Conservation (phyloP, 108 stramenopile genomes). For the Mediolabrus comicus region DNA sequence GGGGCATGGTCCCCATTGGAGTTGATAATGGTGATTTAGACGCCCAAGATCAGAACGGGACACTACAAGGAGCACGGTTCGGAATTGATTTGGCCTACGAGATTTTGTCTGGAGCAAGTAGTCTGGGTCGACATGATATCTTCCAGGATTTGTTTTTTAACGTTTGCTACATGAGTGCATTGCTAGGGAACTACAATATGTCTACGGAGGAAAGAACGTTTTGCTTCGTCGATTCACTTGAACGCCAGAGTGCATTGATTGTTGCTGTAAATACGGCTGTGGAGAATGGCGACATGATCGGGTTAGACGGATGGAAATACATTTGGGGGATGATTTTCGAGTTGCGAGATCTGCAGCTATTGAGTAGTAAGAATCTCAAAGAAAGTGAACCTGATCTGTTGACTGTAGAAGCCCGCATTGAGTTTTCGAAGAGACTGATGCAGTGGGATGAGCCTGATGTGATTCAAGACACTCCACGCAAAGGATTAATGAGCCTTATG, state of each 20-base stretch:
- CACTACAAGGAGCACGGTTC: constrained; percentile 72
- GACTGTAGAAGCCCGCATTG: constrained; percentile 45
- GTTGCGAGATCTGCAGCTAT: constrained; percentile 74
- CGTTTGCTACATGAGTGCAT: constrained; percentile 68
- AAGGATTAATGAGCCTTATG: constrained; percentile 31
- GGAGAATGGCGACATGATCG: constrained; percentile 65
- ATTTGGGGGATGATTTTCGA: constrained; percentile 83
- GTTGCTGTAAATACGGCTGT: constrained; percentile 61
- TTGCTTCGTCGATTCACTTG: constrained; percentile 66
- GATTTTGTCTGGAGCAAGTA: constrained; percentile 69
- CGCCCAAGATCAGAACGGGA: constrained; percentile 28
- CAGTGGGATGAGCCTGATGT: constrained; percentile 40
- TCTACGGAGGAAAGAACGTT: constrained; percentile 39
- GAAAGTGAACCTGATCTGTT: constrained; percentile 81
- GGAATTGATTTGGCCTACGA: constrained; percentile 83
- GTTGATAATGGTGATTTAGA: constrained; percentile 14
- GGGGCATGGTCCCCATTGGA: constrained; percentile 48
- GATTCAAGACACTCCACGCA: constrained; percentile 17
- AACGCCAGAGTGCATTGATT: constrained; percentile 73
- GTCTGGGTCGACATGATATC: constrained; percentile 68
- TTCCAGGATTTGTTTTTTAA: constrained; percentile 72
- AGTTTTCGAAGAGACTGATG: constrained; percentile 58
- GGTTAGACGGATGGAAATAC: constrained; percentile 76
- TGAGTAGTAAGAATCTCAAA: constrained; percentile 42
- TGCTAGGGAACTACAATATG: constrained; percentile 54